Evolutionary conservation across 2,329 filamentous ascomycete genomes (phyloP), one percentile per base, ranked within the genome.

Genomic region (Phialophora chinensis): DNA sequence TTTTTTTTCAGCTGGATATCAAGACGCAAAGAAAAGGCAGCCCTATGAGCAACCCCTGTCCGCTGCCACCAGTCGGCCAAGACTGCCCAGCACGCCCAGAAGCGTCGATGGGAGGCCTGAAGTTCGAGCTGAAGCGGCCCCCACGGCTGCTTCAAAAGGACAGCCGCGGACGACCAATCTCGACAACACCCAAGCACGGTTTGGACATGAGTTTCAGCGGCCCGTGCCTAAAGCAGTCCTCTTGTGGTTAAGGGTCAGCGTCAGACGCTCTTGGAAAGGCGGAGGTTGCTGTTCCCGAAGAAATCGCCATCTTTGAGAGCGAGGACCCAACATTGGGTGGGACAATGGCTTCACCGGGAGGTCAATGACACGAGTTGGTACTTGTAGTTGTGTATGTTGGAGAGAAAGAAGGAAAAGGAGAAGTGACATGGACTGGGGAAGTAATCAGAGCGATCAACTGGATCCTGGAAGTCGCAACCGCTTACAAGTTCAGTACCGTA

Each of bases 101-200:
- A 52, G 23, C 7, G 38, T 52, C 49, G 20, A 52, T 17, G 49
- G 49, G 49, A 20, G 49, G 49, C 49, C 49, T 52, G 49, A 52
- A 52, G 20, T 1, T 49, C 49, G 49, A 52, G 2, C 10, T 17
- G 23, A 52, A 52, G 12, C 14, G 23, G 49, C 49, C 49, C 49
- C 49, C 47, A 27, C n/a, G 27, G 10, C 20, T 23, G 23, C 38
- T 44, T n/a, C 38, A 44, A 44, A 8, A n/a, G 17, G 6, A 44
- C 38, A 2, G 17, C 38, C 14, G 1, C 38, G 17, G 17, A 44
- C 5, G 38, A 4, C 38, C 38, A 44, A 44, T 44, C 38, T 44
- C 38, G 38, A 44, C 38, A 2, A 44, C 38, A 17, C 17, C n/a
- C 14, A n/a, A 44, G 49, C 11, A 25, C 14, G 20, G 3, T 27